Conservation (phyloP, 1,284 basidiomycete genomes). For the Ustilago hordei region DNA sequence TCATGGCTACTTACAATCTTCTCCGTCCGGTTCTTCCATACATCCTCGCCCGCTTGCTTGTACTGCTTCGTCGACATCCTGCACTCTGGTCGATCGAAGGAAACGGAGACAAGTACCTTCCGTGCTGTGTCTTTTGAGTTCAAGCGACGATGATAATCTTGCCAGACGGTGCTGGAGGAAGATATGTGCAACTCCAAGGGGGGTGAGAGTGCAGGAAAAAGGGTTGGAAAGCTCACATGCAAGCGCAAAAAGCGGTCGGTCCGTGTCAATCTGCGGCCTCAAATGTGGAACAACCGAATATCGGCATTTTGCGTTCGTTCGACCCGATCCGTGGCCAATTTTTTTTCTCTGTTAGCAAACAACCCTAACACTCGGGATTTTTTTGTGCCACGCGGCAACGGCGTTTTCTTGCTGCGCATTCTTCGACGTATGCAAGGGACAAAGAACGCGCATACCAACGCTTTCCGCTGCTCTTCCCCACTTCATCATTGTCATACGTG, state of each 20-base stretch:
- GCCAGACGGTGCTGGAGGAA: neutral
- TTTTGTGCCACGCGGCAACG: neutral
- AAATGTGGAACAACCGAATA: constrained; percentile 10
- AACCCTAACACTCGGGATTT: neutral
- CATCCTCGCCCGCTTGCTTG: constrained; percentile 65
- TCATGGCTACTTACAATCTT: constrained; percentile 62
- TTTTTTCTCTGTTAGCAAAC: neutral
- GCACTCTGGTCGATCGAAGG: neutral
- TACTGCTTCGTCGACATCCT: constrained; percentile 62
- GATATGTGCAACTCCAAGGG: neutral
- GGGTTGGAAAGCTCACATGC: neutral
- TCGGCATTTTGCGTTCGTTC: neutral
- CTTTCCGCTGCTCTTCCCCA: neutral
- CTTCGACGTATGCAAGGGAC: constrained; percentile 54
- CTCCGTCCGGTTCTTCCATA: constrained; percentile 68
- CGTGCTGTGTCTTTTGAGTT: neutral
- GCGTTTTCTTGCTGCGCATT: constrained; percentile 23
- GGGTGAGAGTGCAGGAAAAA: neutral
- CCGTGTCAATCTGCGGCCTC: constrained; percentile 13
- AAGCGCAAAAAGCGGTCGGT: constrained; percentile 12
- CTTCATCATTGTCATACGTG: neutral
- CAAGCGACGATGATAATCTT: too few species aligned
- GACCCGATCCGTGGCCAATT: neutral
- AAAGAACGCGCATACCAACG: constrained; percentile 18
- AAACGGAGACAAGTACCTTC: neutral